Base-by-base conservation (phyloP, 2,329 filamentous ascomycete species). In the Salinomyces thailandicus region DNA sequence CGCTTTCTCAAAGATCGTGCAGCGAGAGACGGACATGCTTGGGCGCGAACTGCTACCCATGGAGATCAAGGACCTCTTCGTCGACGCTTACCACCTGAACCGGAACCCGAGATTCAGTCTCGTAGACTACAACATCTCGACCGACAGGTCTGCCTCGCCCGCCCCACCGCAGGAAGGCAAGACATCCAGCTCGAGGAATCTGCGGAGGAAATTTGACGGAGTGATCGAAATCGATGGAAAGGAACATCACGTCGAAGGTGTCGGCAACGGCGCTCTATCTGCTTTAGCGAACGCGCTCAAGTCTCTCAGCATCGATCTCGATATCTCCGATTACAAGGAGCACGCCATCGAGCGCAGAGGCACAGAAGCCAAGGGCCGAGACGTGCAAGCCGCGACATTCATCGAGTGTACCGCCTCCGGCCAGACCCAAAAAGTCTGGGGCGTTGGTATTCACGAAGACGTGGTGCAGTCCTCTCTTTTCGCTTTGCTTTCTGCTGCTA, bases 281-380 rank as follows among this genome's bases (percentile, higher is more conserved):
- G 85, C 82, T 44, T 66, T 96, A 54, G 85, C 85, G 2, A 79
- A 85, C 51, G 89, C 87, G 12, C 71, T 98, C 29, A 75, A 76
- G 50, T 70, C 71, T 12, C 64, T 96, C 20, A 84, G 85, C 40
- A 80, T 96, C 45, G 80, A 93, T 54, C 69, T 96, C 16, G 89
- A 96, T 55, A 85, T 96, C 35, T 75, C 79, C 31, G 85, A 95
- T 60, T 96, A 96, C 69, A 94, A 93, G 68, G 91, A 96, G 62
- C 89, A 96, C 63, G 81, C 87, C 18, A 86, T 96, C 49, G 48
- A 52, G 22, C 20, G 28, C 31, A 27, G 29, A 20, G 41, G 28
- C 36, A 44, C 18, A 36, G 42, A 16, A 35, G 45, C 7, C 43
- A 46, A 40, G 39, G 85, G 84, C 43, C 75, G 77, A 39, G 76